Conservation (phyloP, 73 alveolate genomes). For the Paramecium pentaurelia region DNA sequence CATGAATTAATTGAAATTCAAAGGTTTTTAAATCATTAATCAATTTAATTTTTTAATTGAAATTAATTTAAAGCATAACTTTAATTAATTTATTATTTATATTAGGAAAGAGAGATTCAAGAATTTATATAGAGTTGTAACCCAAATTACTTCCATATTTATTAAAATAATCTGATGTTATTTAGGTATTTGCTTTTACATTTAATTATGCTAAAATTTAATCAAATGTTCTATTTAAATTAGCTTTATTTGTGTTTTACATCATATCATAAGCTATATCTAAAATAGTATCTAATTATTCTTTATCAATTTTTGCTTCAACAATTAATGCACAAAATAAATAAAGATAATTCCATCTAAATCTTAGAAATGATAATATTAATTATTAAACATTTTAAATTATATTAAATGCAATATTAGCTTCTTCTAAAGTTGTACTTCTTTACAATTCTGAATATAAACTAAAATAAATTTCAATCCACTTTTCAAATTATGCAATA, state of each 20-base stretch:
- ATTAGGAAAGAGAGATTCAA: not conserved
- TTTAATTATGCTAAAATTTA: not conserved
- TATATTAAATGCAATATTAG: not conserved
- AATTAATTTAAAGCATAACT: not conserved
- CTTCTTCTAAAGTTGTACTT: not conserved
- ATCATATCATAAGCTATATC: not conserved
- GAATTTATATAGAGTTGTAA: not conserved
- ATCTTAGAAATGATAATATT: not conserved
- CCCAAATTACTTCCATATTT: not conserved
- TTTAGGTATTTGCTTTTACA: not conserved
- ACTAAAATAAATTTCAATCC: not conserved
- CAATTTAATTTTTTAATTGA: not conserved
- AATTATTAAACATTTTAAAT: not conserved
- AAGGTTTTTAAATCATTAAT: not conserved
- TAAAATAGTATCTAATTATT: not conserved
- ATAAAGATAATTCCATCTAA: not conserved
- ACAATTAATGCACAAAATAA: not conserved
- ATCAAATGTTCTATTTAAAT: not conserved
- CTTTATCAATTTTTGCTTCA: not conserved
- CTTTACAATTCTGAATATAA: not conserved
- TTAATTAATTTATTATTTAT: not conserved
- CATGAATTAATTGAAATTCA: not conserved
- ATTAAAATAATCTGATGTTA: not conserved
- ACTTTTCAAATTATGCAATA: not conserved
- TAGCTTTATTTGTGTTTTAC: not conserved